Evolutionary conservation across 352 stramenopile genomes (phyloP).

Genomic region (Phytophthora megakarya): DNA sequence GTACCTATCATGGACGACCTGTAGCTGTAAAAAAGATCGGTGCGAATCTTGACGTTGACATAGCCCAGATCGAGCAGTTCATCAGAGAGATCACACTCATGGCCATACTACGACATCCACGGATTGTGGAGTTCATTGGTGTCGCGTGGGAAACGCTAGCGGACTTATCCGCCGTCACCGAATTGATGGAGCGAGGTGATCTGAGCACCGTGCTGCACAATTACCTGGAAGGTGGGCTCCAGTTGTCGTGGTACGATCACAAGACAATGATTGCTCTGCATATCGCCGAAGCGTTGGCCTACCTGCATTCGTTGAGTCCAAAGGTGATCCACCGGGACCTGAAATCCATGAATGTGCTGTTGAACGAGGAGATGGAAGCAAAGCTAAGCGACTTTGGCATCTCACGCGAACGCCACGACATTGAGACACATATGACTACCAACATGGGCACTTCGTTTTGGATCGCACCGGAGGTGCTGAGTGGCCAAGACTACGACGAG

Average conservation of each 20-base stretch:
- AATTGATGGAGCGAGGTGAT: slow-evolving; percentile 64
- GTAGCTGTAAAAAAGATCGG: slow-evolving; percentile 57
- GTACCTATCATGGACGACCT: slow-evolving; percentile 30
- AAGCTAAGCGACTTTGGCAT: slow-evolving; percentile 79
- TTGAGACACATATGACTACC: slow-evolving; percentile 39
- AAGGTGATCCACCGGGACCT: slow-evolving; percentile 50
- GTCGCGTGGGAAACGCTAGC: slow-evolving; percentile 46
- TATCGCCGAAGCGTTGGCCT: slow-evolving; percentile 48
- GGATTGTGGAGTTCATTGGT: slow-evolving; percentile 54
- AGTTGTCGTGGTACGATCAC: slow-evolving; percentile 38
- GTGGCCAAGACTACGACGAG: slow-evolving; percentile 41
- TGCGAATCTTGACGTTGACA: slow-evolving; percentile 23
- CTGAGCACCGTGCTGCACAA: slow-evolving; percentile 47
- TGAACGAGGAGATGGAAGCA: slow-evolving; percentile 52
- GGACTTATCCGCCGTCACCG: slow-evolving; percentile 48
- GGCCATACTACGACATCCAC: slow-evolving; percentile 40
- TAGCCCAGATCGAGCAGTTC: slow-evolving; percentile 40
- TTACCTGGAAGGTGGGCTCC: slow-evolving; percentile 19
- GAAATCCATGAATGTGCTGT: slow-evolving; percentile 52
- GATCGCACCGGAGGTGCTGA: slow-evolving; percentile 43
- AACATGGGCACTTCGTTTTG: slow-evolving; percentile 44
- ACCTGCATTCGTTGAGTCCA: slow-evolving; percentile 53
- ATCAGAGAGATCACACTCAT: slow-evolving; percentile 51
- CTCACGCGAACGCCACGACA: slow-evolving; percentile 34
- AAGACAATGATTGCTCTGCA: slow-evolving; percentile 54